Evolutionary conservation across 305 asterid species (phyloP).

Genomic region (Fraxinus sp.): DNA sequence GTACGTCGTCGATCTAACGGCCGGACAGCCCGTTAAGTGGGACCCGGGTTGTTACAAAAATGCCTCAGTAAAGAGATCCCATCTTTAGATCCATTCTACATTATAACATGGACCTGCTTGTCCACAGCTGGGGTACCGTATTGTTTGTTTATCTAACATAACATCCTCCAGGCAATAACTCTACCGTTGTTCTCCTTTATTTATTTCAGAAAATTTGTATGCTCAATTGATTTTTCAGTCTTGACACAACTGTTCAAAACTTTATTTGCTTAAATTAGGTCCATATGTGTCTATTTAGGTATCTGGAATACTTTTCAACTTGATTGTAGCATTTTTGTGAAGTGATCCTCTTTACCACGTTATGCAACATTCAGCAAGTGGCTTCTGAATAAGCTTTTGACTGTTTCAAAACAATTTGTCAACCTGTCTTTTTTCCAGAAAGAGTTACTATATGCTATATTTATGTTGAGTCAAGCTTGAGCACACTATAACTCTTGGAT

Average conservation of each 20-base stretch:
- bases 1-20: too few relatives aligned
- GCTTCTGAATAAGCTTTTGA: neutral
- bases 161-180: neutral
- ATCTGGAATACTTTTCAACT: neutral
- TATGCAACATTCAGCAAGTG: neutral
- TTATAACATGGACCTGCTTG: neutral
- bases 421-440: neutral
- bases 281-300: neutral
- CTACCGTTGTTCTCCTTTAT: neutral
- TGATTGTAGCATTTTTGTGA: neutral
- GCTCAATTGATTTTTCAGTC: neutral
- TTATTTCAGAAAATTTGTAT: neutral
- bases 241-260: neutral
- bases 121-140: neutral
- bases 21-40: too few relatives aligned
- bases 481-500: neutral
- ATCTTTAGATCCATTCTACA: neutral
- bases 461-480: neutral
- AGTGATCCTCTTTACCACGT: neutral
- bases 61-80: neutral
- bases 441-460: neutral
- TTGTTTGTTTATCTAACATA: neutral
- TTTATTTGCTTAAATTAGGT: neutral
- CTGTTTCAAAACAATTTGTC: neutral
- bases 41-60: too few relatives aligned